Base-by-base conservation (phyloP, 164 flowering plant species). In the Nymphaea colorata region DNA sequence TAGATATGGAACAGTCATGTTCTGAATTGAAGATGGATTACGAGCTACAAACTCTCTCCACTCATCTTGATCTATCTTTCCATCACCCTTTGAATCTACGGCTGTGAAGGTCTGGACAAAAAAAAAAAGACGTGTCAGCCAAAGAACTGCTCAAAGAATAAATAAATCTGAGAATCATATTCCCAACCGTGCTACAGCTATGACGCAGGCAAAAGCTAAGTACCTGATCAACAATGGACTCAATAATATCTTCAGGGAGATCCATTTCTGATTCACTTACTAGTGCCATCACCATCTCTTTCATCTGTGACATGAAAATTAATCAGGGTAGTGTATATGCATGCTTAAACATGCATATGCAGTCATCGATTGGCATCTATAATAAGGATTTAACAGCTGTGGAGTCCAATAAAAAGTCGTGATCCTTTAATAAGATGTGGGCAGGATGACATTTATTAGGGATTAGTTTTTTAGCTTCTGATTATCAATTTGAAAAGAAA, bases 211-310 rank as follows among this genome's bases (percentile, higher is more conserved):
- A 17, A 61, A 61, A 61, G 17, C 6, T 61, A 7, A 10, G 64
- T 64, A 91, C 75, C 84, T 83, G 69, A 76, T 79, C 71, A n/a
- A 93, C 86, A 18, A 91, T 91, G 43, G 72, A 63, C 81, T 91
- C 89, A 10, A 91, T 69, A 42, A 77, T 70, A 69, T 91, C 96
- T 36, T 85, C 89, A 59, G 90, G 78, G 25, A 91, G 85, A 4
- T 71, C 42, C 69, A 93, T 73, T 61, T 86, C 90, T 4, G 94
- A 91, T 81, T 91, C 97, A 51, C 82, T 81, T 47, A 93, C 65
- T 68, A 91, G 85, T 5, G 97, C 94, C 77, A 83, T 10, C 14
- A 91, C 88, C 98, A 93, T 91, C 82, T 84, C 89, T 77, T 83
- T 89, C 45, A 79, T 47, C 82, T 79, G 70, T 18, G 25, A 36